Conservation (phyloP, 2,329 filamentous ascomycete genomes). For the Scytalidium lignicola region DNA sequence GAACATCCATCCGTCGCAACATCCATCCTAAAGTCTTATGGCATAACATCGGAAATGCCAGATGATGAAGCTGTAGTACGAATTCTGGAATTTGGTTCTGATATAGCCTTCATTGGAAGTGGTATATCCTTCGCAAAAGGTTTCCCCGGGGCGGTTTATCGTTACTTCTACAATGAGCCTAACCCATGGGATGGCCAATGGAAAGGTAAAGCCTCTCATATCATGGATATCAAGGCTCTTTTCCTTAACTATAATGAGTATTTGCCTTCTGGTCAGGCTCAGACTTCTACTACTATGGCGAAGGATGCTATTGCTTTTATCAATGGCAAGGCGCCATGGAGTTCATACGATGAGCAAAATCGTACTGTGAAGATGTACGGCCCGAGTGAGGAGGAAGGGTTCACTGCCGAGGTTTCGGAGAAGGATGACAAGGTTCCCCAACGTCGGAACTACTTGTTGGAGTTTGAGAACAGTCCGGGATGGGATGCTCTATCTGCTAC, state of each 20-base stretch:
- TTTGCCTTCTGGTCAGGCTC: constrained; percentile 27
- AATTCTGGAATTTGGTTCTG: constrained; percentile 38
- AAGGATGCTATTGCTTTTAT: constrained; percentile 34
- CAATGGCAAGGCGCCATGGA: constrained; percentile 29
- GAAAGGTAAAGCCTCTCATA: constrained; percentile 35
- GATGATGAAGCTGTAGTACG: constrained; percentile 37
- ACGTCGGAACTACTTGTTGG: background rate
- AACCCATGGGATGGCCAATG: constrained; percentile 41
- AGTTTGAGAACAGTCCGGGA: background rate
- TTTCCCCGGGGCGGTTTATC: constrained; percentile 30
- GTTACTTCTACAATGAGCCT: constrained; percentile 41
- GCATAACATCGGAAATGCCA: constrained; percentile 23
- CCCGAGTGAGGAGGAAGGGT: constrained; percentile 5
- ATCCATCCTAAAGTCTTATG: constrained; percentile 33
- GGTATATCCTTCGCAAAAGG: constrained; percentile 34
- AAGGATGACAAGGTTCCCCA: background rate
- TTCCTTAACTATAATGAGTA: constrained; percentile 41
- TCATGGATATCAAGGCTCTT: constrained; percentile 39
- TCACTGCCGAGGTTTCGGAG: constrained; percentile 3
- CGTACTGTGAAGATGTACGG: constrained; percentile 7
- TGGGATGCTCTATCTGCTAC: background rate
- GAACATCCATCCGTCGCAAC: constrained; percentile 23
- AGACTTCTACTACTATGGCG: constrained; percentile 29
- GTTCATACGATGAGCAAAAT: background rate
- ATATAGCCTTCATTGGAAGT: constrained; percentile 41